Evolutionary conservation across 2,329 filamentous ascomycete species (phyloP).

Genomic region (Xylariaceae sp.): DNA sequence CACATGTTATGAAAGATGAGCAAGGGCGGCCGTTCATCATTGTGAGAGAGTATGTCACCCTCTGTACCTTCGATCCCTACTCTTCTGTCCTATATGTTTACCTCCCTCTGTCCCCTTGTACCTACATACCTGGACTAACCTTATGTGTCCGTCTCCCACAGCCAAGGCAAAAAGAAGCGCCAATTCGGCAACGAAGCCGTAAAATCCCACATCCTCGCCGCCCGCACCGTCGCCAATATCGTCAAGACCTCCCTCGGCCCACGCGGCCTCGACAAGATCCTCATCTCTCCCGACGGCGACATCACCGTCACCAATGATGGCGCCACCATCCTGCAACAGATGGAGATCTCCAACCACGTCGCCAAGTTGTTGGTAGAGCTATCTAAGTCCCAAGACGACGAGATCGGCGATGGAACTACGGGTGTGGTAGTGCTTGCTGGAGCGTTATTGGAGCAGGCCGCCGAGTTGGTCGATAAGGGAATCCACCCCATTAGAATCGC

Average conservation of each 20-base stretch:
- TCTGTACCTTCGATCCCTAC: background rate
- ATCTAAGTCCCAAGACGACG: conserved; percentile 97
- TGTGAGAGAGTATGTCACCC: conserved; percentile 80
- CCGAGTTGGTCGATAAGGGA: conserved; percentile 98
- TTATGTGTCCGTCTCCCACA: conserved; percentile 42
- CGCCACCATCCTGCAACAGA: conserved; percentile 93
- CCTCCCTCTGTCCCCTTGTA: background rate
- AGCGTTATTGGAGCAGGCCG: conserved; percentile 90
- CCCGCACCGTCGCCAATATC: conserved; percentile 92
- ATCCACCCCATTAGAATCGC: conserved; percentile 99
- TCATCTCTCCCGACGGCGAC: conserved; percentile 97
- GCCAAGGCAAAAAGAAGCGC: conserved; percentile 96
- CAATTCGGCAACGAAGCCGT: conserved; percentile 95
- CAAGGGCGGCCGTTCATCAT: conserved; percentile 96
- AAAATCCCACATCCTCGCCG: conserved; percentile 96
- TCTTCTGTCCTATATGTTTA: conserved; percentile 8
- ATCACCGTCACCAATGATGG: conserved; percentile 99
- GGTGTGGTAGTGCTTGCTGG: conserved; percentile 95
- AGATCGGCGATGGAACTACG: conserved; percentile 97
- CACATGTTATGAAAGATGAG: conserved; percentile 89
- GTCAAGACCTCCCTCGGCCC: conserved; percentile 96
- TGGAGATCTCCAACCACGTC: conserved; percentile 98
- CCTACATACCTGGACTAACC: conserved; percentile 11
- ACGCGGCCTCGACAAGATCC: conserved; percentile 95
- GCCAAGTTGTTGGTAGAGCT: conserved; percentile 95